phyloP scores from a whole-genome alignment of 768 basidiomycete species.

The Dendrothele bispora region DNA sequence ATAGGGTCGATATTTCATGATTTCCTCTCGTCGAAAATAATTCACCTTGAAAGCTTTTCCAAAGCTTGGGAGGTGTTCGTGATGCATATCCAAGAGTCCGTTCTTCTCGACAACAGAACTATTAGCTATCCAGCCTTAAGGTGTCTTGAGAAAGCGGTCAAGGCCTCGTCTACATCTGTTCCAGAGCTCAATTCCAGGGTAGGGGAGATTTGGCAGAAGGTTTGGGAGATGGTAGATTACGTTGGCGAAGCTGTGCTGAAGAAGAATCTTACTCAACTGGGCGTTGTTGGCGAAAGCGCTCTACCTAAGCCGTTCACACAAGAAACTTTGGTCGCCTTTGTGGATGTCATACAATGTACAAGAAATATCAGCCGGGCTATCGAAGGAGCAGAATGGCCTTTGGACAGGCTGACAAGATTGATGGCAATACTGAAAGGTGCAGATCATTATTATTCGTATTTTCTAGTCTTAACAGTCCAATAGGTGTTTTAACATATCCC shows the following conservation, averaged over 20 bases:
- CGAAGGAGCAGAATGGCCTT: conserved; percentile 61
- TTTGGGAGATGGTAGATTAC: conserved; percentile 69
- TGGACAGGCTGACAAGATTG: conserved; percentile 63
- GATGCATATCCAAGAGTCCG: conserved; percentile 64
- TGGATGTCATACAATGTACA: conserved; percentile 67
- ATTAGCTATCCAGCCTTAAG: conserved; percentile 85
- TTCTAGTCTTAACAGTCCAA: background rate
- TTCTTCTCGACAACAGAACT: conserved; percentile 63
- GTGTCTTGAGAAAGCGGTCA: conserved; percentile 78
- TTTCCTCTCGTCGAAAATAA: conserved; percentile 74
- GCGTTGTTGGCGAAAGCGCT: conserved; percentile 20
- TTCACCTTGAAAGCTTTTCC: conserved; percentile 67
- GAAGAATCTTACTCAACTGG: conserved; percentile 18
- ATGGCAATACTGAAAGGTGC: conserved; percentile 78
- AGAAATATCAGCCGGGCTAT: conserved; percentile 48
- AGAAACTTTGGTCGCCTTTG: conserved; percentile 80
- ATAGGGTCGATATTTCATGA: conserved; percentile 82
- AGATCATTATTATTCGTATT: background rate
- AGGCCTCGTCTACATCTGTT: conserved; percentile 46
- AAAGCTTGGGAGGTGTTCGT: conserved; percentile 79
- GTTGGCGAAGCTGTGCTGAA: conserved; percentile 58
- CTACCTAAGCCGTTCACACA: conserved; percentile 64
- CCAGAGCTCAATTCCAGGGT: conserved; percentile 44
- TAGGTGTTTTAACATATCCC: conserved; percentile 78
- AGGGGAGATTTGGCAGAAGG: conserved; percentile 50